Conservation (phyloP, 371 early-diverging fungal genomes). For the Lichtheimia hyalospora region DNA sequence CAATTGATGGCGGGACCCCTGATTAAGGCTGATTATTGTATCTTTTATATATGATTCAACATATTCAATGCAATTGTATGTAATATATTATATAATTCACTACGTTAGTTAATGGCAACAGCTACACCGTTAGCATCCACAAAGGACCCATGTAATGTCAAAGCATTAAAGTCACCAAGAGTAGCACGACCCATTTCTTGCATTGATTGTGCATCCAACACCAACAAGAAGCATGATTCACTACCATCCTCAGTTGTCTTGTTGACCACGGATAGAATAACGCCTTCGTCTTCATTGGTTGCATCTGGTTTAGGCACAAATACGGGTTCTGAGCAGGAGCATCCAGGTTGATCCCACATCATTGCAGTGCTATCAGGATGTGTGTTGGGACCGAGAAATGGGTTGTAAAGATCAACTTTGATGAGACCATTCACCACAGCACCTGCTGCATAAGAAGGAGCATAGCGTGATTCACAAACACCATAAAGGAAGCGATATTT, state of each 20-base stretch:
- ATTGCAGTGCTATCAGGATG: slow-evolving; percentile 27
- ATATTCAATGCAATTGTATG: too few species aligned
- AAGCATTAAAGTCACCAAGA: slow-evolving; percentile 41
- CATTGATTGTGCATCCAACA: slow-evolving; percentile 62
- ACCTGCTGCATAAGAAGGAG: slow-evolving; percentile 46
- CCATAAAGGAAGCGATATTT: slow-evolving; percentile 62
- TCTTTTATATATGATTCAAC: too few species aligned
- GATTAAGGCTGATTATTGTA: too few species aligned
- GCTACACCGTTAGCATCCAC: slow-evolving; percentile 36
- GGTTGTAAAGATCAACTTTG: slow-evolving; percentile 52
- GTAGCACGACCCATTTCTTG: slow-evolving; percentile 58
- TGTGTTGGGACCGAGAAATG: slow-evolving; percentile 32
- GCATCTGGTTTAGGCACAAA: slow-evolving; percentile 59
- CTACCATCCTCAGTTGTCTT: slow-evolving; percentile 26
- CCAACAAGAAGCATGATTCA: slow-evolving; percentile 56
- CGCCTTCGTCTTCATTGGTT: slow-evolving; percentile 66
- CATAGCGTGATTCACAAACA: slow-evolving; percentile 47
- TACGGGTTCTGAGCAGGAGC: slow-evolving; percentile 70
- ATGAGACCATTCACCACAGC: slow-evolving; percentile 54
- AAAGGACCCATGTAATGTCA: slow-evolving; percentile 49
- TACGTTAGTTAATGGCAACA: slow-evolving; percentile 34
- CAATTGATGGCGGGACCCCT: too few species aligned
- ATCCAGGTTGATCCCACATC: slow-evolving; percentile 53
- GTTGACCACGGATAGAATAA: slow-evolving; percentile 59
- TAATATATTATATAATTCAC: too few species aligned